phyloP scores from a whole-genome alignment of 1,284 basidiomycete species.

The Salmacisia buchloeana region DNA sequence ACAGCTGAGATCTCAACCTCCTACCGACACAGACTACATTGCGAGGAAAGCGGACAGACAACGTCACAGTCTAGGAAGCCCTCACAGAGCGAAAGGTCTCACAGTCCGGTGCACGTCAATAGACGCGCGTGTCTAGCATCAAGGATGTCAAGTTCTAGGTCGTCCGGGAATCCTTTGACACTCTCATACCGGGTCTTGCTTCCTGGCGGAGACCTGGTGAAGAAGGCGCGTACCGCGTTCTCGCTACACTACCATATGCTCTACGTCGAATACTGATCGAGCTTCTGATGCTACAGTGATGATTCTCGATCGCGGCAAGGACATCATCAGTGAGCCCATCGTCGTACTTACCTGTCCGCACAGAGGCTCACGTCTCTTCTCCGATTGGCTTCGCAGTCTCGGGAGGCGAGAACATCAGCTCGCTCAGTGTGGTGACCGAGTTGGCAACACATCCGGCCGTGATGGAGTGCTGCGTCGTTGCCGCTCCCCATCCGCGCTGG shows the following conservation, averaged over 20 bases:
- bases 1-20: background rate
- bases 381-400: conserved; percentile 12
- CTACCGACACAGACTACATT: conserved; percentile 22
- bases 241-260: too few species aligned
- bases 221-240: conserved; percentile 55
- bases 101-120: conserved; percentile 76
- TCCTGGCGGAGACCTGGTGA: conserved; percentile 70
- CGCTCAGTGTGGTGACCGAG: conserved; percentile 77
- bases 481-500: conserved; percentile 70
- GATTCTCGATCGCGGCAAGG: conserved; percentile 27
- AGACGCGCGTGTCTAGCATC: conserved; percentile 67
- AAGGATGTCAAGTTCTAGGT: conserved; percentile 75
- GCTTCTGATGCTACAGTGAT: background rate
- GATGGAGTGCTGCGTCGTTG: conserved; percentile 77
- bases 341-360: conserved; percentile 63
- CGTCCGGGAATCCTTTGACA: conserved; percentile 72
- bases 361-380: background rate
- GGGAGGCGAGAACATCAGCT: conserved; percentile 67
- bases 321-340: conserved; percentile 69
- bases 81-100: conserved; percentile 68
- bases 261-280: conserved; percentile 61
- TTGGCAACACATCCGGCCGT: conserved; percentile 74
- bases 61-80: conserved; percentile 71
- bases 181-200: conserved; percentile 51
- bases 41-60: conserved; percentile 69